A percentile compares a stretch with the other conserved stretches of the same genome.
Conservation (phyloP, 2,329 filamentous ascomycete species). For the Aspergillus sp. region DNA sequence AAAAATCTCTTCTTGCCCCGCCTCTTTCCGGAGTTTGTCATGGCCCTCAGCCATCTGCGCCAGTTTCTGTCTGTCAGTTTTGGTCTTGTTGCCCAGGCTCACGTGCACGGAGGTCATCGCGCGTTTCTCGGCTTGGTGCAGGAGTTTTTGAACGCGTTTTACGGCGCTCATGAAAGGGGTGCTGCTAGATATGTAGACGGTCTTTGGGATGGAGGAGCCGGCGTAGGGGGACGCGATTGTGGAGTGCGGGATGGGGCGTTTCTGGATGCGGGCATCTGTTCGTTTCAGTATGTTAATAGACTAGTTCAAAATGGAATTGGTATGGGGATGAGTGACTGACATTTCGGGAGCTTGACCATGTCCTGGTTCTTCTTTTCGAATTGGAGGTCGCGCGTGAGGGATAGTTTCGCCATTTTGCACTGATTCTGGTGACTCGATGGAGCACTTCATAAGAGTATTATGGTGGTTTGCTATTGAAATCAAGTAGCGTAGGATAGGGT, state of each 20-base stretch:
- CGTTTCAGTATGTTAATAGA: slow-evolving; percentile 1
- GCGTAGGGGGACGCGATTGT: slow-evolving; percentile 50
- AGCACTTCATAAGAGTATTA: too few species aligned
- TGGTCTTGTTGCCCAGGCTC: slow-evolving; percentile 26
- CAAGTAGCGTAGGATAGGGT: not conserved
- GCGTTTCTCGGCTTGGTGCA: slow-evolving; percentile 48
- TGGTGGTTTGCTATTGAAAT: not conserved
- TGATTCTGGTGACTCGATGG: not conserved
- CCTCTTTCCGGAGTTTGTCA: slow-evolving; percentile 37
- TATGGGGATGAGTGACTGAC: slow-evolving; percentile 11
- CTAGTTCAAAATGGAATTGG: not conserved
- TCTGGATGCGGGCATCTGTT: slow-evolving; percentile 42
- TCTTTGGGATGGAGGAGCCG: slow-evolving; percentile 43
- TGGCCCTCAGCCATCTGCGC: slow-evolving; percentile 25
- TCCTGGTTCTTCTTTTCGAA: slow-evolving; percentile 35
- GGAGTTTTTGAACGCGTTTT: slow-evolving; percentile 54
- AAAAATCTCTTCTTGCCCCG: slow-evolving; percentile 46
- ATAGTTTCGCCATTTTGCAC: slow-evolving; percentile 16
- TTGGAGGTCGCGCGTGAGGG: slow-evolving; percentile 21
- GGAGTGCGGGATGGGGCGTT: slow-evolving; percentile 54
- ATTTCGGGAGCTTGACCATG: slow-evolving; percentile 30
- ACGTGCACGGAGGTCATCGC: slow-evolving; percentile 38
- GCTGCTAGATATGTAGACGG: slow-evolving; percentile 49
- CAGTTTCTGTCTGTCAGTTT: slow-evolving; percentile 25
- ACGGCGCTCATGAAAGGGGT: slow-evolving; percentile 54